These are phyloP conservation scores for Myriosclerotinia curreyana DNA, from an alignment of 2,329 filamentous ascomycete genomes.

Conservation along the genomic window DNA sequence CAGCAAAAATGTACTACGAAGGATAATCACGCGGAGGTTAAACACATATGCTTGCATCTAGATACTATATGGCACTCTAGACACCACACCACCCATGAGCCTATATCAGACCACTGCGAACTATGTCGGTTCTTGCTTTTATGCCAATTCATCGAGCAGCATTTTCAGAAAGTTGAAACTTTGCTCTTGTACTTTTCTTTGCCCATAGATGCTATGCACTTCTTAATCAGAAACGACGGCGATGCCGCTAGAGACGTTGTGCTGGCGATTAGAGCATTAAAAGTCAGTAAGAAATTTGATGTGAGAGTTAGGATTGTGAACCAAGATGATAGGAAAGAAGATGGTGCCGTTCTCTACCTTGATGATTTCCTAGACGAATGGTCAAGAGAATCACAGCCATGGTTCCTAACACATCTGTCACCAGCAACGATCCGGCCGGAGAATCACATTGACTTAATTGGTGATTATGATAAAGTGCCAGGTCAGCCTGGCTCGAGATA, in stretches of 20 bases:
- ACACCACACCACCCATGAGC: background rate
- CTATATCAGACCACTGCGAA: slow-evolving; percentile 2
- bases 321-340: too few relatives aligned
- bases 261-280: background rate
- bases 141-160: slow-evolving; percentile 2
- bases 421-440: background rate
- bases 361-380: background rate
- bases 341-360: too few relatives aligned
- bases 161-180: slow-evolving; percentile 5
- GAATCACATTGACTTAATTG: background rate
- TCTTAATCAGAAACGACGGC: background rate
- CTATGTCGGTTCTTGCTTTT: background rate
- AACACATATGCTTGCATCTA: background rate
- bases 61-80: background rate
- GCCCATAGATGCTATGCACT: background rate
- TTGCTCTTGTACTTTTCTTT: background rate
- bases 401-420: background rate
- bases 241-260: background rate
- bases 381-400: background rate
- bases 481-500: background rate
- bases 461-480: too few relatives aligned
- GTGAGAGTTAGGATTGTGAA: background rate
- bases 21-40: background rate
- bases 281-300: slow-evolving; percentile 1
- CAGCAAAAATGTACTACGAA: background rate